Evolutionary conservation across 129 eudicot species (phyloP).

Genomic region (Cynara cardunculus): DNA sequence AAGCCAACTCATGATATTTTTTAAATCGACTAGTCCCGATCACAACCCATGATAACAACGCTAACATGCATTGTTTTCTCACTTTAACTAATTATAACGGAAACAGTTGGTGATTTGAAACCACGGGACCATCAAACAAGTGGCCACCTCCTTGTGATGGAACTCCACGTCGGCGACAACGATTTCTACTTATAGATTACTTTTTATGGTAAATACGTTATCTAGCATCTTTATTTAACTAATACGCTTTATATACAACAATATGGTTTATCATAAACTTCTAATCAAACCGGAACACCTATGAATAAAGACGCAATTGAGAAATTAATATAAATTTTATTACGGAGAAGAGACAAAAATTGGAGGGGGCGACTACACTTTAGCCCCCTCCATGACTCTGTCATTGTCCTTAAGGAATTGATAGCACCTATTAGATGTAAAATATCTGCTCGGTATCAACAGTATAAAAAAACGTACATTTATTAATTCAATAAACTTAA

Average conservation of each 20-base stretch:
- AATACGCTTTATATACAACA: neutral
- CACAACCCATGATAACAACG: neutral
- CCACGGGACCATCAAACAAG: conserved; percentile 14
- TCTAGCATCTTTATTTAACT: neutral
- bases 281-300: neutral
- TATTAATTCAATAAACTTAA: too few relatives aligned
- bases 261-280: neutral
- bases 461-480: too few relatives aligned
- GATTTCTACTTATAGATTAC: neutral
- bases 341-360: too few relatives aligned
- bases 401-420: neutral
- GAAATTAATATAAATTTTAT: too few relatives aligned
- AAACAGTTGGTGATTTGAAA: conserved; percentile 25
- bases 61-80: conserved; percentile 11
- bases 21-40: neutral
- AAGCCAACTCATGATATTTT: neutral
- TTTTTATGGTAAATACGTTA: neutral
- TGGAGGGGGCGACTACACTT: neutral
- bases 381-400: neutral
- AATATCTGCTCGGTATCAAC: too few relatives aligned
- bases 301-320: too few relatives aligned
- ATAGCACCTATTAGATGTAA: too few relatives aligned
- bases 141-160: conserved; percentile 31
- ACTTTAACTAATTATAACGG: conserved; percentile 21
- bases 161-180: conserved; percentile 22